Base-by-base conservation (phyloP, 2,329 filamentous ascomycete genomes). In the Fusarium mexicanum region DNA sequence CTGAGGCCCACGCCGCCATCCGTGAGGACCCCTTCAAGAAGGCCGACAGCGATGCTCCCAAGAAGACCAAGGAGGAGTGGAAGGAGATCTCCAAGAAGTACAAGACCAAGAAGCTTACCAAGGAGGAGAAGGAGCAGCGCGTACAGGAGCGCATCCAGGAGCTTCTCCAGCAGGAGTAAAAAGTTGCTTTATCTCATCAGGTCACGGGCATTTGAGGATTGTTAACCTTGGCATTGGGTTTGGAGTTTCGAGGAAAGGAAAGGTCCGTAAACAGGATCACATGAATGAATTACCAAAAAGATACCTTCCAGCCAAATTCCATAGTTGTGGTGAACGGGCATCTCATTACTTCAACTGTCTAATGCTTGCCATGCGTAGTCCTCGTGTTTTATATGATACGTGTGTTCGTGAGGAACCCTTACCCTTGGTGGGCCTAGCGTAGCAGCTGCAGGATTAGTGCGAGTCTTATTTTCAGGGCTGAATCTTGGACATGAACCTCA, bases 1-100 rank as follows among this genome's bases (percentile, higher is more conserved):
- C 90, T 73, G 94, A 98, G 84, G 96, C 95, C 76, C 96, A 99
- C 91, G 92, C 93, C 86, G 92, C 93, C 84, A 99, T 99, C 90
- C 95, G 96, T 78, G 96, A 95, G 89, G 94, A 99, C 86, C 96
- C 96, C 83, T 97, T 93, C 91, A 97, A 98, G 93, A 98, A 98
- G 92, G 90, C 87, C 79, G 92, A 91, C 80, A 85, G 84, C 75
- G 91, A 90, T 64, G 93, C 85, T 64, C 87, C 93, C 87, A 95
- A 97, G 92, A 98, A 98, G 94, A 89, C 86, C 89, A 98, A 98
- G 93, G 96, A 96, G 76, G 91, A 98, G 89, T 97, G 94, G 93
- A 97, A 97, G 93, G 89, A 90, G 78, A 95, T 98, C 91, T 95
- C 93, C 85, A 91, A 94, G 89, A 98, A 98, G 91, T 94, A 91